phyloP scores from a whole-genome alignment of 371 early-diverging fungal genomes.

The Dichotomocladium elegans region DNA sequence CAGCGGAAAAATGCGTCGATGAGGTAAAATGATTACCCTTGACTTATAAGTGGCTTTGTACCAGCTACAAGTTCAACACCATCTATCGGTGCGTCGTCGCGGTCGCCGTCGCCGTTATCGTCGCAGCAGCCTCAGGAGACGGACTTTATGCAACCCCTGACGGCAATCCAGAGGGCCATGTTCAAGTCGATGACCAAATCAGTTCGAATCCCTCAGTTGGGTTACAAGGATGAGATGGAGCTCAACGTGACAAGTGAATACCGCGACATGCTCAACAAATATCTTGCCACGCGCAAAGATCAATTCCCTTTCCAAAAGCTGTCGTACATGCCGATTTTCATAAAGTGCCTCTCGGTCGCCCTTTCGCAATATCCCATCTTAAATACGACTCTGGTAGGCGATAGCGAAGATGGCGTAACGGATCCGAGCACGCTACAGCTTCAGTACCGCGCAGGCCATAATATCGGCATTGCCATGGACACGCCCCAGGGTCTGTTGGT shows the following conservation, averaged over 20 bases:
- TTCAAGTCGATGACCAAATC: constrained; percentile 94
- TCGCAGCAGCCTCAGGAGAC: background rate
- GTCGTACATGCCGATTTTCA: constrained; percentile 91
- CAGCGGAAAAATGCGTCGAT: no score
- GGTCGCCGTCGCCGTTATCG: background rate
- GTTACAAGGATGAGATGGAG: constrained; percentile 88
- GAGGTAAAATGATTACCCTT: no score
- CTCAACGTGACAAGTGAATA: constrained; percentile 66
- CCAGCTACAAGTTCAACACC: background rate
- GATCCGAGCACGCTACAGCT: constrained; percentile 54
- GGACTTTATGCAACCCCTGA: constrained; percentile 51
- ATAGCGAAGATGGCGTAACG: constrained; percentile 24
- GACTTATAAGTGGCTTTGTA: background rate
- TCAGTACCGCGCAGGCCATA: constrained; percentile 75
- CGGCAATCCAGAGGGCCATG: constrained; percentile 93
- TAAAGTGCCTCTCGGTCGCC: constrained; percentile 90
- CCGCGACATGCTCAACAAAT: constrained; percentile 66
- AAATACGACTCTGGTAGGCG: constrained; percentile 70
- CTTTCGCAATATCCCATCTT: constrained; percentile 83
- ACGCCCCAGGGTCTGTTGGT: constrained; percentile 92
- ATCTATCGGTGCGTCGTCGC: background rate
- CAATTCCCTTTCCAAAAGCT: constrained; percentile 71
- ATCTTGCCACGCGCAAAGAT: constrained; percentile 33
- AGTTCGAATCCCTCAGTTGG: constrained; percentile 91
- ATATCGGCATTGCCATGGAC: constrained; percentile 97